Evolutionary conservation across 768 basidiomycete species (phyloP).

Genomic region (Lactarius akahatsu): DNA sequence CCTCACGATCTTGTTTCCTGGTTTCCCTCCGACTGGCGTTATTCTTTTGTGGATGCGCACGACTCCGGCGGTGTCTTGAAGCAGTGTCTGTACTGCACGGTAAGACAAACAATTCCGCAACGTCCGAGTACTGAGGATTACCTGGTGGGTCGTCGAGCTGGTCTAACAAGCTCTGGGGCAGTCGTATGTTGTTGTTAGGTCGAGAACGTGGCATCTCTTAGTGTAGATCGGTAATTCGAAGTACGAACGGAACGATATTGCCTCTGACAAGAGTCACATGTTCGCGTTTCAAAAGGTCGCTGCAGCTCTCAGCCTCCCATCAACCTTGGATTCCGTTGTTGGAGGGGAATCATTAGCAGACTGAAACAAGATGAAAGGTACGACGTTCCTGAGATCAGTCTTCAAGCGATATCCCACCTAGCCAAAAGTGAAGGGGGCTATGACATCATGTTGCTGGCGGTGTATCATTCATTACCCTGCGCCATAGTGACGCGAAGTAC

Average conservation of each 20-base stretch:
- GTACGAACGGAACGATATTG: not conserved
- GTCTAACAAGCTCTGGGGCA: conserved; percentile 25
- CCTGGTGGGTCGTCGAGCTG: conserved; percentile 20
- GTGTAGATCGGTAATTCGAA: not conserved
- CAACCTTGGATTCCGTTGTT: no score
- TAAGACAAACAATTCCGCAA: not conserved
- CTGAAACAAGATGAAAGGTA: no score
- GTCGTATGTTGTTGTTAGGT: conserved; percentile 9
- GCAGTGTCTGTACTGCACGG: not conserved
- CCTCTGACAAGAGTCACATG: not conserved
- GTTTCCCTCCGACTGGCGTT: conserved; percentile 55
- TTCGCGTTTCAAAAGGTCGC: not conserved
- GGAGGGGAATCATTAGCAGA: no score
- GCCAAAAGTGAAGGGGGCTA: no score
- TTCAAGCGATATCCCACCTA: no score
- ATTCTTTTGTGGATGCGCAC: conserved; percentile 6
- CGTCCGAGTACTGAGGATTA: not conserved
- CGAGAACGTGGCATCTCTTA: conserved; percentile 5
- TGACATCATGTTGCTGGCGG: no score
- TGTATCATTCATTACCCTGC: no score
- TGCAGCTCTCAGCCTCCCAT: not conserved
- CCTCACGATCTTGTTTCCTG: conserved; percentile 60
- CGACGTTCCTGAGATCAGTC: no score
- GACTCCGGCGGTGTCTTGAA: conserved; percentile 2
- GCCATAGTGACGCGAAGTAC: no score